Conservation (phyloP, 306 rosid species). For the Glycine latifolia region DNA sequence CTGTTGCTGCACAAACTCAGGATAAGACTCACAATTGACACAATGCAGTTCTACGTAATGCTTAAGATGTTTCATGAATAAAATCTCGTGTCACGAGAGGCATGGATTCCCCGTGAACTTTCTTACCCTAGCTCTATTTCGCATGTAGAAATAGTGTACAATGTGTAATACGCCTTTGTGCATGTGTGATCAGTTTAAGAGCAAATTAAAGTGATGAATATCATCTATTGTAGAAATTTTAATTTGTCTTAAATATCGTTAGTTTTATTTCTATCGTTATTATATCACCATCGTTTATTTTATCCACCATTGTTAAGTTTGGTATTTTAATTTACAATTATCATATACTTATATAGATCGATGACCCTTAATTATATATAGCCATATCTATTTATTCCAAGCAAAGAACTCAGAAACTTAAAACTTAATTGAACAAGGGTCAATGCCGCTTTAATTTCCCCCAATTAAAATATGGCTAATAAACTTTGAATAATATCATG, state of each 20-base stretch:
- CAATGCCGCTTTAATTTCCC: too few relatives aligned
- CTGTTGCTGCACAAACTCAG: constrained; percentile 46
- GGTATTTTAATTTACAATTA: too few relatives aligned
- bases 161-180: not conserved
- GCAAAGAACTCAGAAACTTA: too few relatives aligned
- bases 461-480: too few relatives aligned
- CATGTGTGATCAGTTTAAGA: not conserved
- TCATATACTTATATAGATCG: too few relatives aligned
- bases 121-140: not conserved
- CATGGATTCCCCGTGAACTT: not conserved
- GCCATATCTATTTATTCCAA: not conserved
- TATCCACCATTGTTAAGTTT: not conserved
- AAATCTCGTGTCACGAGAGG: not conserved
- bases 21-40: constrained; percentile 41
- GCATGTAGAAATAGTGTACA: not conserved
- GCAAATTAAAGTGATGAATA: not conserved
- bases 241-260: not conserved
- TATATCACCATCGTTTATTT: not conserved
- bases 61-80: not conserved
- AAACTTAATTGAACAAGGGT: too few relatives aligned
- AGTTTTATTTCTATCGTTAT: not conserved
- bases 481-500: too few relatives aligned
- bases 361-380: not conserved
- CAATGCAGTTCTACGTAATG: not conserved
- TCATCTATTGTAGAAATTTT: not conserved